Base-by-base conservation (phyloP, 331 rosid genomes). In the Malus hybrid region DNA sequence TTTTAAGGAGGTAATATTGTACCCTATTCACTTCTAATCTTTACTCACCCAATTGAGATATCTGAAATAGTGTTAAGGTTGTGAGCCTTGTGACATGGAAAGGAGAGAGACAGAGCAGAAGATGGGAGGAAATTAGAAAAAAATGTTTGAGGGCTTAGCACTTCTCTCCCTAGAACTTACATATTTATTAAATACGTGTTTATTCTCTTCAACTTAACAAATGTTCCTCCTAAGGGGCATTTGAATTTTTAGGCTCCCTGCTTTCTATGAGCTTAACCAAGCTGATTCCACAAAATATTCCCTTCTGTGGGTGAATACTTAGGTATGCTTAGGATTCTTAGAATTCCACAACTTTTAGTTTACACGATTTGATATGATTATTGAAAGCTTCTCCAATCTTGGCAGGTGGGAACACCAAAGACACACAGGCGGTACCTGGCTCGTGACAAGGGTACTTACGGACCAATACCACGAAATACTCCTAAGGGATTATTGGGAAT, bases 331-430 rank as follows among this genome's bases (percentile, higher is more conserved):
- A 32, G 6, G 63, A 6, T 67, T n/a, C 16, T 29, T 31, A 4
- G 33, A 10, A 36, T 59, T 39, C 39, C 22, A 32, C 22, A 63
- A 15, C 4, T 39, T 29, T 55, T 9, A 65, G 61, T 55, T 79
- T 29, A 44, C 48, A 28, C 6, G 1, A 18, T 42, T 65, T 65
- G 46, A 50, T 22, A 52, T 54, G 57, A 22, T 19, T 28, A 65
- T 71, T 24, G 12, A 61, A 69, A 56, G 65, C 18, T 24, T 66
- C 33, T 71, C 33, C 54, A 75, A 13, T 69, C 48, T n/a, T 75
- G 82, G 80, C 70, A 91, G 99, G 91, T 94, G 50, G 99, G 97
- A 75, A 90, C 97, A 71, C 99, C 97, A 52, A 94, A 90, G 91
- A 94, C 97, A 62, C 97, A 92, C 79, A 78, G 91, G 77, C 87